Evolutionary conservation across 495 filamentous ascomycete species (phyloP).

Genomic region (Podospora sp.): DNA sequence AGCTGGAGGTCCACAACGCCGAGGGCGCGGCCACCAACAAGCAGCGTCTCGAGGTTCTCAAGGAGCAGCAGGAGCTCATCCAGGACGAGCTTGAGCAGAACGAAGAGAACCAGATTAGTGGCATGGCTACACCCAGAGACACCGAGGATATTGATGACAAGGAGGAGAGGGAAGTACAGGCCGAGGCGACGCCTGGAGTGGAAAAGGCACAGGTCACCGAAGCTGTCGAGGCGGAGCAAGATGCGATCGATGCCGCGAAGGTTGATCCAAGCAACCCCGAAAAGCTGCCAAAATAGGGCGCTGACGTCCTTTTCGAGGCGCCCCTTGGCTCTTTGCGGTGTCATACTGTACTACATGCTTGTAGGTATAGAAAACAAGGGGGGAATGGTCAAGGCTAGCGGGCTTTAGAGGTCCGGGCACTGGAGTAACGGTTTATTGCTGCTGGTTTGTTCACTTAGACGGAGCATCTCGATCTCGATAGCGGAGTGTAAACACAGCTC

Average conservation of each 20-base stretch:
- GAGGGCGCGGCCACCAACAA: conserved; percentile 98
- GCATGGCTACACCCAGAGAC: conserved; percentile 73
- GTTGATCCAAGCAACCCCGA: conserved; percentile 11
- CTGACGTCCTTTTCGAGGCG: neutral
- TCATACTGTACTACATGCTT: neutral
- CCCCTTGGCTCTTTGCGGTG: neutral
- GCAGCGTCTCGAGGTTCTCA: conserved; percentile 97
- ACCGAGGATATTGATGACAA: conserved; percentile 82
- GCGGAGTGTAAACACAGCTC: neutral
- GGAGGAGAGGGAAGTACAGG: conserved; percentile 50
- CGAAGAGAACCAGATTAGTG: conserved; percentile 67
- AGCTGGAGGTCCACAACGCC: conserved; percentile 95
- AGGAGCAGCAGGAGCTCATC: conserved; percentile 98
- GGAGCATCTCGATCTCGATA: neutral
- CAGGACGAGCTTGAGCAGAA: conserved; percentile 94
- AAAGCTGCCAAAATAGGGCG: neutral
- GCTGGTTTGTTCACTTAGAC: neutral
- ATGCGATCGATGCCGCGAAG: conserved; percentile 31
- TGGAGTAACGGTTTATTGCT: neutral
- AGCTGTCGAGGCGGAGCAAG: conserved; percentile 48
- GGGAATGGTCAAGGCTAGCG: neutral
- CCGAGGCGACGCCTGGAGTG: conserved; percentile 36
- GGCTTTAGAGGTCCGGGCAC: neutral
- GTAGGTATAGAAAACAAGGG: neutral
- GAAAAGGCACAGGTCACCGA: conserved; percentile 48